phyloP scores from a whole-genome alignment of 1,284 basidiomycete genomes.

The Kalmanozyma brasiliensis region DNA sequence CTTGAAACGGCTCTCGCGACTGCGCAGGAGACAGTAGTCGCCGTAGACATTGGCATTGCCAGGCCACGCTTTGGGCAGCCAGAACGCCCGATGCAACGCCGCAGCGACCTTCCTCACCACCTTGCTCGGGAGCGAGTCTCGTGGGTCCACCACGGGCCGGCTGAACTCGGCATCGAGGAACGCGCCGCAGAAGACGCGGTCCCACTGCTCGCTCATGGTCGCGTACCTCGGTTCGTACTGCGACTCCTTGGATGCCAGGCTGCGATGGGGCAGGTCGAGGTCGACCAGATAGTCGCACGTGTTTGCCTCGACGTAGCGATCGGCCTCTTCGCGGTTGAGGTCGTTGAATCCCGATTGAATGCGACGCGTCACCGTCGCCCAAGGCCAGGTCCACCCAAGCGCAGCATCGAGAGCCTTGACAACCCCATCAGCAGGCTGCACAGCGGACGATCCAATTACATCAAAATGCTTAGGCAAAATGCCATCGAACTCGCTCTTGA shows the following conservation, averaged over 20 bases:
- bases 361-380: conserved; percentile 73
- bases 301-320: conserved; percentile 76
- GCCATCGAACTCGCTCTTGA: conserved; percentile 89
- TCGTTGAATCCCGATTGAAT: conserved; percentile 83
- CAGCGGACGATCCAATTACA: conserved; percentile 8
- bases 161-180: conserved; percentile 61
- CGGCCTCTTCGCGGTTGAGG: conserved; percentile 80
- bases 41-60: conserved; percentile 51
- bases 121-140: conserved; percentile 8
- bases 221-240: conserved; percentile 52
- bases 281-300: conserved; percentile 65
- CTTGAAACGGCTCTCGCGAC: conserved; percentile 18
- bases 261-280: conserved; percentile 48
- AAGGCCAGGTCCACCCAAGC: conserved; percentile 70
- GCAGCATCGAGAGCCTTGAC: conserved; percentile 48
- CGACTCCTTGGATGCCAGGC: conserved; percentile 16
- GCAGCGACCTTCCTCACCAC: conserved; percentile 12
- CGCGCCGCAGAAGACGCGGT: conserved; percentile 46
- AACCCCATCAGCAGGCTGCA: conserved; percentile 8
- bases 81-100: conserved; percentile 53
- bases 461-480: conserved; percentile 85
- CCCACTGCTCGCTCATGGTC: conserved; percentile 34
- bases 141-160: conserved; percentile 22
- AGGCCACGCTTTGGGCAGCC: conserved; percentile 50
- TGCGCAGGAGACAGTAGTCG: conserved; percentile 57